Base-by-base conservation (phyloP, 148 eudicot genomes). In the Rhododendron mucronatum region DNA sequence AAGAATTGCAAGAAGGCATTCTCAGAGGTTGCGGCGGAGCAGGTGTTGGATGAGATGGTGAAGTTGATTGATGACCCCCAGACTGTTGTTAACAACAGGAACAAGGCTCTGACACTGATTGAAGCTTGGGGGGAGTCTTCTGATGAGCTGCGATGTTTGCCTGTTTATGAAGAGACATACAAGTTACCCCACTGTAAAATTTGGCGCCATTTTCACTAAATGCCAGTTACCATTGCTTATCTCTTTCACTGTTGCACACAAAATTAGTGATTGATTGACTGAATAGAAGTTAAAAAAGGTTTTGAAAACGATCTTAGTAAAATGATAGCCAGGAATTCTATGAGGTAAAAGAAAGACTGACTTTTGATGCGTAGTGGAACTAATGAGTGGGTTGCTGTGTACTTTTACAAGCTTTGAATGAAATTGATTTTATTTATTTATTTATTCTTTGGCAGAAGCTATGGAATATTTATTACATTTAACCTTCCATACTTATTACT, bases 61-160 rank as follows among this genome's bases (percentile, higher is more conserved):
- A 97, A 95, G 95, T 65, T 97, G 92, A 92, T 97, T 81, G 99
- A 97, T 90, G 99, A 97, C 85, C 98, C 99, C 45, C 98, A 93
- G 89, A 97, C 99, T 69, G 93, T 95, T 88, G 96, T 93, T 75
- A 94, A 93, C 89, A 97, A 95, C 82, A 90, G 99, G 85, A 95
- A 95, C 84, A 97, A 95, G 90, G 95, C 94, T 75, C 89, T 97
- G 86, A 89, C 91, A 86, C 20, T 97, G 87, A 94, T 97, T 87
- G 99, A 97, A 90, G 91, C 99, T 5, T 97, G 99, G 99, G 98
- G 98, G 28, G 98, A 97, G 89, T 95, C 98, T 45, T 93, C 99
- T 30, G 85, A 91, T 85, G 99, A 97, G 95, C 95, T 95, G 74
- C 93, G 99, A n/a, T 97, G 93, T 87, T 89, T 97, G 87, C 98